Evolutionary conservation across 2,329 filamentous ascomycete genomes (phyloP).

Genomic region (Botrytis galanthina): DNA sequence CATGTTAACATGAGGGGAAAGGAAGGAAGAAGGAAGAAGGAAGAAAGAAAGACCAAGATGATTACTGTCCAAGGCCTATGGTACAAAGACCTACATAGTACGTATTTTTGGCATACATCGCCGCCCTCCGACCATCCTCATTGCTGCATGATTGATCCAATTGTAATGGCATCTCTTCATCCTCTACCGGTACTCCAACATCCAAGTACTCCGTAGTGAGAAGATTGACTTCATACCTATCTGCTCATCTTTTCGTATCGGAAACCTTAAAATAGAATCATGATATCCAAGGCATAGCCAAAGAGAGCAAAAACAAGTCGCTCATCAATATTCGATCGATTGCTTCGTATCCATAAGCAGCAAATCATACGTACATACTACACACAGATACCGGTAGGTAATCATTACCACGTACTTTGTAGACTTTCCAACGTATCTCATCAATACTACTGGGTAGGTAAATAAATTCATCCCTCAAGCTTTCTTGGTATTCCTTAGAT

Average conservation of each 20-base stretch:
- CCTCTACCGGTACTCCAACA: too few relatives aligned
- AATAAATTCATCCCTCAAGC: background rate
- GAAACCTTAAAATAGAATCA: background rate
- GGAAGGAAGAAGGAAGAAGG: too few relatives aligned
- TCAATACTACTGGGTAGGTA: background rate
- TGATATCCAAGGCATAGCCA: background rate
- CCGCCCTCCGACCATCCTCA: background rate
- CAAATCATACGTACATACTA: background rate
- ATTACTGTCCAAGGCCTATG: too few relatives aligned
- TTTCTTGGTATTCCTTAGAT: background rate
- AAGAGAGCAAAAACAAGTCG: background rate
- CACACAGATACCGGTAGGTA: background rate
- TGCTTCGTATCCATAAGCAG: background rate
- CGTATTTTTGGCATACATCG: background rate
- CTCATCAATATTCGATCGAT: background rate
- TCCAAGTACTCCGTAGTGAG: background rate
- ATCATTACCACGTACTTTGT: too few relatives aligned
- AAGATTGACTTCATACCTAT: background rate
- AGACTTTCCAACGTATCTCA: background rate
- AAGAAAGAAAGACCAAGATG: background rate
- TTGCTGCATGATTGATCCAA: background rate
- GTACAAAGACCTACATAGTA: background rate
- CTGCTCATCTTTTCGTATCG: background rate
- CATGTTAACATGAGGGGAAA: background rate
- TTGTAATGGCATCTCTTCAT: background rate